Percentiles rank a stretch among this genome's conserved stretches.
phyloP scores from a whole-genome alignment of 345 rosid genomes.

The Eucalyptus coolabah region DNA sequence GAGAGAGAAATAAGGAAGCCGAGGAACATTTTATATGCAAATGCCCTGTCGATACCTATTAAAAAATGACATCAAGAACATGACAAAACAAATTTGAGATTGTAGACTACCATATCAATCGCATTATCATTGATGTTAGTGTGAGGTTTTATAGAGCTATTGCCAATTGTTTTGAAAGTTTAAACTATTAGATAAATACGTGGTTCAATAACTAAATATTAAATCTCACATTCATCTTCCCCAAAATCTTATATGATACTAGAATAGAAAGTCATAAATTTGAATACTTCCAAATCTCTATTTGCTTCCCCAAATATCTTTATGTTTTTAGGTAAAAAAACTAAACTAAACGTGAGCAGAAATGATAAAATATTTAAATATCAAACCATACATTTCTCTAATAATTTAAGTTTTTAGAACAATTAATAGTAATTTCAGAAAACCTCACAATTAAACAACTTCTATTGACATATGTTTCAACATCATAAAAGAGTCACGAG shows the following conservation, averaged over 20 bases:
- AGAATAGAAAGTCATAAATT: too few species aligned
- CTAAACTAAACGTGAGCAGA: rapidly evolving
- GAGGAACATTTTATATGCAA: background rate
- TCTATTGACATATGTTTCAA: background rate
- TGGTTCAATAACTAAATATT: too few species aligned
- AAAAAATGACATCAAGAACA: background rate
- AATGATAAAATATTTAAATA: background rate
- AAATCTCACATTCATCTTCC: too few species aligned
- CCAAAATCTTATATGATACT: too few species aligned
- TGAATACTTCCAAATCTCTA: too few species aligned
- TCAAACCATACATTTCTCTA: too few species aligned
- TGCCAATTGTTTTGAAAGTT: too few species aligned
- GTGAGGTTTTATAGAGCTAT: too few species aligned
- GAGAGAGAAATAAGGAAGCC: background rate
- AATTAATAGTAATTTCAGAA: rapidly evolving
- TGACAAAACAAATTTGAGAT: background rate
- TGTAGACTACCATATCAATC: background rate
- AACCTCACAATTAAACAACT: background rate
- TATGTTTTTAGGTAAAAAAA: too few species aligned
- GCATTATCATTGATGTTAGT: background rate
- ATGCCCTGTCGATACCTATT: background rate
- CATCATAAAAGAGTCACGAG: background rate
- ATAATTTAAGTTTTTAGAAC: too few species aligned
- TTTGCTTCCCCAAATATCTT: background rate
- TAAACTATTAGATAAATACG: too few species aligned